Base-by-base conservation (phyloP, 2,329 filamentous ascomycete species). In the Fusarium sp. region DNA sequence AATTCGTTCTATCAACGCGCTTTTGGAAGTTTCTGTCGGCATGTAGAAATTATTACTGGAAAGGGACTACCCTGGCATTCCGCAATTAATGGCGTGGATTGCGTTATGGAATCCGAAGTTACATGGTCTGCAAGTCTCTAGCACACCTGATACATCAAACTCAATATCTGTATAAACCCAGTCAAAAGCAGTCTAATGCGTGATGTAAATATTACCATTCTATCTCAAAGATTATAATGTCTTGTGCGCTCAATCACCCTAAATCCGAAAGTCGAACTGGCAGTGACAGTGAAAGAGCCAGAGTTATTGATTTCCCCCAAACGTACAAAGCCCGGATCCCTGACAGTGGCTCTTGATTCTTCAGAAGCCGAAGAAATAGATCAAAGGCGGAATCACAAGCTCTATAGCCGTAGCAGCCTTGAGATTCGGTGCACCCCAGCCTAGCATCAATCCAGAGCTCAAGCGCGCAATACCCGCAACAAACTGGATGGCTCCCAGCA, bases 1-100 rank as follows among this genome's bases (percentile, higher is more conserved):
- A 0, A 15, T 0, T 18, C 8, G 16, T 16, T 12, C 3, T 22
- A 16, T 15, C 0, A 4, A 24, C 2, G 7, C 10, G 11, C 1
- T 30, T 32, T 22, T 32, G 46, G 46, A 49, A 32, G 14, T 22
- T 49, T 32, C 14, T 49, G 46, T 32, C 46, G 46, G 46, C 9
- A 3, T 11, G 9, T 12, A 22, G 6, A 22, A 22, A 49, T 16
- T 22, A 49, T 49, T 49, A 49, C 46, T 22, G 10, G 1, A 32
- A 4, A 16, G 14, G 46, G 46, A 49, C n/a, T 29, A 30, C 27
- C 18, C 18, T 2, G 5, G 46, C 22, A 49, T 32, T 16, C 16
- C n/a, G 46, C 27, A 22, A 49, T 32, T 1, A 2, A 8, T 20
- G 1, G 1, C 5, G 16, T 9, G 3, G 15, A 49, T 49, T 12